Base-by-base conservation (phyloP, 768 basidiomycete species). In the Agrocybe pediades region DNA sequence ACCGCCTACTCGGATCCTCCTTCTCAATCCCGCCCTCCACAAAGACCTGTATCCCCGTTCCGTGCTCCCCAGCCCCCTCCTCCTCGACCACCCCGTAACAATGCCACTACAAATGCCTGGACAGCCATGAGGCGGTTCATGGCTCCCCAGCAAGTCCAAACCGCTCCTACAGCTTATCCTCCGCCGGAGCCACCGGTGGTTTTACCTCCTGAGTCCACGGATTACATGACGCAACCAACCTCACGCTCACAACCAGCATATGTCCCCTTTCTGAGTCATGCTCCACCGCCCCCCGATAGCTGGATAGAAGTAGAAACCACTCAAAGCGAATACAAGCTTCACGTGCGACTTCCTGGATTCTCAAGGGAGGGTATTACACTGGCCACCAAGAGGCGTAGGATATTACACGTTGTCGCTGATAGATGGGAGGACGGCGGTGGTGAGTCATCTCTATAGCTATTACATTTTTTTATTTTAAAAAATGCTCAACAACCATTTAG, bases 321-420 rank as follows among this genome's bases (percentile, higher is more conserved):
- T 0, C 65, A 66, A 3, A 59, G 55, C 1, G 86, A 86, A 65
- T 89, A 90, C 54, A 63, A 68, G 29, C 70, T 89, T 9, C 64
- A 80, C 13, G 83, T 86, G 40, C 71, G 79, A 9, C 59, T 90
- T 45, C 88, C 87, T 13, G 87, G 87, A 0, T 90, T 87, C 62
- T 75, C 69, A 40, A 74, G 85, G 41, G 86, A 90, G 54, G 81
- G 81, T 13, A 90, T 90, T 62, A 90, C 86, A 2, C 75, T 90
- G 19, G 82, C 88, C 6, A 86, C 86, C 8, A 82, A 85, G 63
- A 76, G 81, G 49, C 78, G 86, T 49, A 79, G 87, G 27, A 84
- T 89, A 46, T 59, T 90, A 46, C 88, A 90, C 60, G 74, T 90
- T 48, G 84, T 88, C 17, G 88, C 88, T 6, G 86, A 90, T 64